phyloP scores from a whole-genome alignment of 2,329 filamentous ascomycete genomes.

The Dactylonectria macrodidyma region DNA sequence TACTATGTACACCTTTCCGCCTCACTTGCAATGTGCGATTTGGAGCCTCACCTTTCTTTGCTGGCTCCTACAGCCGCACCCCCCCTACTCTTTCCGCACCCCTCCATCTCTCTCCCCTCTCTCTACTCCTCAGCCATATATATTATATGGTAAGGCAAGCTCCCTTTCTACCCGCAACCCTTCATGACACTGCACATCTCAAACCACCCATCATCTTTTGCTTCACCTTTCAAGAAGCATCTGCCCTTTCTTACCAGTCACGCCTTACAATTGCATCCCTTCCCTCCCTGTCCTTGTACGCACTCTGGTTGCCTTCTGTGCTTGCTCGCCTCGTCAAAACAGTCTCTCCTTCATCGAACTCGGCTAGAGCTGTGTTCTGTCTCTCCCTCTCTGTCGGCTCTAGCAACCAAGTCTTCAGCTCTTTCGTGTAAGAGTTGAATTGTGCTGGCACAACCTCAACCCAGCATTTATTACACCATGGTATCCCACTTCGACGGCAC shows the following conservation, averaged over 20 bases:
- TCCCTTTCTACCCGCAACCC: neutral
- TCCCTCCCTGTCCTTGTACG: conserved; percentile 10
- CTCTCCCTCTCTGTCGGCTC: neutral
- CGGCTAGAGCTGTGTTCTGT: conserved; percentile 13
- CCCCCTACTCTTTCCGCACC: conserved; percentile 13
- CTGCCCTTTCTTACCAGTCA: conserved; percentile 36
- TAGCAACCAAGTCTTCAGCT: neutral
- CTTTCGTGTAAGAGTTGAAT: conserved; percentile 18
- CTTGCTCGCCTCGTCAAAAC: conserved; percentile 34
- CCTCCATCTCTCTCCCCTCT: neutral
- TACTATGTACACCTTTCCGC: conserved; percentile 37
- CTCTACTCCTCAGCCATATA: conserved; percentile 11
- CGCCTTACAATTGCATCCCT: conserved; percentile 34
- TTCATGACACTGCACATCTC: conserved; percentile 29
- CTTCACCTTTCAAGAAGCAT: conserved; percentile 33
- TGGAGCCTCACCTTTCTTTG: conserved; percentile 44
- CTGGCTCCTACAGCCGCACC: conserved; percentile 13
- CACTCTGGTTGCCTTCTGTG: conserved; percentile 22
- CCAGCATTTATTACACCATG: conserved; percentile 31
- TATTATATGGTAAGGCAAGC: conserved; percentile 1
- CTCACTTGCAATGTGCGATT: conserved; percentile 49
- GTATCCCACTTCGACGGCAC: conserved; percentile 33
- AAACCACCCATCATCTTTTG: conserved; percentile 17
- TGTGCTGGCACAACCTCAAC: conserved; percentile 24
- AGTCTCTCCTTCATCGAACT: conserved; percentile 7